Percentiles rank a stretch among this genome's conserved stretches.
Evolutionary conservation across 257 asterid genomes (phyloP).

Genomic region (Fraxinus anomala): DNA sequence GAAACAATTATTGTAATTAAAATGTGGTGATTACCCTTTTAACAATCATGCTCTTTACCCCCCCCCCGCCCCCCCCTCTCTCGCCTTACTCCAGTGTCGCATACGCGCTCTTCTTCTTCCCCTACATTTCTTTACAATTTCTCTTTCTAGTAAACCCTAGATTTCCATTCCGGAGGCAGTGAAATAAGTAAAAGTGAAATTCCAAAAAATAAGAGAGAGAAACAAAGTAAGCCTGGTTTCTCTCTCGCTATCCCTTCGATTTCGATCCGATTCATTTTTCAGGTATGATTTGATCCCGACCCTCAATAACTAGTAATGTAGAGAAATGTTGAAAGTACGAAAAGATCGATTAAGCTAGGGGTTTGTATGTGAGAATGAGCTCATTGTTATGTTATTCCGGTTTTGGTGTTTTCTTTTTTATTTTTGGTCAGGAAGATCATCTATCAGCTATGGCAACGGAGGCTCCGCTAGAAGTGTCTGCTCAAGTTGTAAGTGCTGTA

Average conservation of each 20-base stretch:
- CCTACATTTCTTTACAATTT: background rate
- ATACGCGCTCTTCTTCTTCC: slow-evolving; percentile 29
- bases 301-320: background rate
- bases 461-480: slow-evolving; percentile 44
- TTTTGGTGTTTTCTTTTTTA: background rate
- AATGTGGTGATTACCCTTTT: no score
- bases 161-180: slow-evolving; percentile 1
- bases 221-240: slow-evolving; percentile 20
- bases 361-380: slow-evolving; percentile 9
- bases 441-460: slow-evolving; percentile 52
- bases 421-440: slow-evolving; percentile 26
- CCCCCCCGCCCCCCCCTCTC: slow-evolving; percentile 20
- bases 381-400: slow-evolving; percentile 18
- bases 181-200: background rate
- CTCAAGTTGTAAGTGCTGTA: slow-evolving; percentile 64
- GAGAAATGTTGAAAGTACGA: background rate
- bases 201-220: background rate
- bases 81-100: slow-evolving; percentile 22
- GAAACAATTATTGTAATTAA: no score
- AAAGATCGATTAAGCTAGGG: slow-evolving; percentile 7
- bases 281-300: slow-evolving; percentile 40
- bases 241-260: slow-evolving; percentile 35
- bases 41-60: no score
- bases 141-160: slow-evolving; percentile 23
- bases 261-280: slow-evolving; percentile 46